A percentile compares a stretch with the other conserved stretches of the same genome.
These are phyloP conservation scores for Toxicodendron radicans DNA, from an alignment of 345 rosid genomes.

Conservation along the genomic window DNA sequence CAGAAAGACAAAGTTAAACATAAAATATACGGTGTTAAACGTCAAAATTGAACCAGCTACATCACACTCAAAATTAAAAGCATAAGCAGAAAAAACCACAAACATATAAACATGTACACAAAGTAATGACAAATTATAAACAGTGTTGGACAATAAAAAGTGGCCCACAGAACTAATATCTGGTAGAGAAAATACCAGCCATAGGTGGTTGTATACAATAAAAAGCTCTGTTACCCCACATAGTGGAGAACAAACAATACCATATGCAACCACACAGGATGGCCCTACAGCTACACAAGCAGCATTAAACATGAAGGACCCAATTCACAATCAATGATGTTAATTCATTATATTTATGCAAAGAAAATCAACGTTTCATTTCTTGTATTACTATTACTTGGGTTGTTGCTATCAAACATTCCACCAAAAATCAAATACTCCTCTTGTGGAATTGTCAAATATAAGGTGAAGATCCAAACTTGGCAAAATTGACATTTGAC, in stretches of 20 bases:
- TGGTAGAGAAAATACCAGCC: slow-evolving; percentile 21
- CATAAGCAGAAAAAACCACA: not conserved
- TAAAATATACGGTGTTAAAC: not conserved
- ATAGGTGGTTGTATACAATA: slow-evolving; percentile 14
- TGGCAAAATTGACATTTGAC: slow-evolving; percentile 23
- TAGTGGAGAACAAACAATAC: slow-evolving; percentile 21
- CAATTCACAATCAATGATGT: slow-evolving; percentile 1
- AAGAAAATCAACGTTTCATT: slow-evolving; percentile 1
- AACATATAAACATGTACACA: not conserved
- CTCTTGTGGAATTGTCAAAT: not conserved
- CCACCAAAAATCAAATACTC: slow-evolving; percentile 6
- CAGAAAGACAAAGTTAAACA: not conserved
- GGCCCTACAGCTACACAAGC: slow-evolving; percentile 24
- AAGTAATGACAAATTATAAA: slow-evolving; percentile 7
- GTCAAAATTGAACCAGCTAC: not conserved
- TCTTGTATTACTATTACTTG: slow-evolving; percentile 7
- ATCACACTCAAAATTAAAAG: not conserved
- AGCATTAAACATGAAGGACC: slow-evolving; percentile 30
- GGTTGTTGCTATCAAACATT: slow-evolving; percentile 33
- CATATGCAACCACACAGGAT: slow-evolving; percentile 29
- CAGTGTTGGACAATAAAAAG: slow-evolving; percentile 15
- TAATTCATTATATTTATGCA: not conserved
- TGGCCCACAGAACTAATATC: slow-evolving; percentile 28
- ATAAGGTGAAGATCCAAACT: slow-evolving; percentile 17
- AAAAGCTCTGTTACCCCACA: slow-evolving; percentile 22